phyloP scores from a whole-genome alignment of 345 rosid genomes.

The Eucalyptus erythrocorys region DNA sequence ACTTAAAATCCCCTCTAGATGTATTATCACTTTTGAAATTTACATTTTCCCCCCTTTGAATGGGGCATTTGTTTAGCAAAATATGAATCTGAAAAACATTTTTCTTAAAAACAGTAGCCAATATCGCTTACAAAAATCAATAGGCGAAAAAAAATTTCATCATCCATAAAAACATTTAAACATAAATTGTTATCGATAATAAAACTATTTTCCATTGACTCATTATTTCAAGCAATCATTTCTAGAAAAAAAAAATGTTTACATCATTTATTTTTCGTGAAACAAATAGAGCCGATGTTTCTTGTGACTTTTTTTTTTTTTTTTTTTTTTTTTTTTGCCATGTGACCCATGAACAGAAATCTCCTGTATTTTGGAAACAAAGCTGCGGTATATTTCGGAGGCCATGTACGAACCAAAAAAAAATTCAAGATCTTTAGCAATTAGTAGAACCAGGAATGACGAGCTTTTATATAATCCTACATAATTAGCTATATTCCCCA shows the following conservation, averaged over 20 bases:
- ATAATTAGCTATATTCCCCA: background rate
- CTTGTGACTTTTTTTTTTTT: background rate
- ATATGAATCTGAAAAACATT: too few species aligned
- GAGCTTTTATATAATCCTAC: background rate
- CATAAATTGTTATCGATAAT: too few species aligned
- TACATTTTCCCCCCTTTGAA: too few species aligned
- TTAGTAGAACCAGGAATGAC: background rate
- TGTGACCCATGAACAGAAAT: too few species aligned
- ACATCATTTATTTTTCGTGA: rapidly evolving
- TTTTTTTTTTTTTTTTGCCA: background rate
- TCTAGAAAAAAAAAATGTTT: background rate
- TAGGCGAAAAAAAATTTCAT: too few species aligned
- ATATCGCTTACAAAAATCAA: too few species aligned
- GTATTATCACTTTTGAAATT: too few species aligned
- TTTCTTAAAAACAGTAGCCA: too few species aligned
- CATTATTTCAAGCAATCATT: background rate
- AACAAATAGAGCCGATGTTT: rapidly evolving
- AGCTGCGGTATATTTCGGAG: background rate
- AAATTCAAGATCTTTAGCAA: background rate
- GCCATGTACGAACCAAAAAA: background rate
- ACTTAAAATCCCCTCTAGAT: too few species aligned
- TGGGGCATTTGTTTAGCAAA: too few species aligned
- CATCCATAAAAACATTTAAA: rapidly evolving
- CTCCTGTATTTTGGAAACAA: too few species aligned
- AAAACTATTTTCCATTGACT: background rate